Evolutionary conservation across 805 yeast species (phyloP).

Genomic region (Priceomyces medius): DNA sequence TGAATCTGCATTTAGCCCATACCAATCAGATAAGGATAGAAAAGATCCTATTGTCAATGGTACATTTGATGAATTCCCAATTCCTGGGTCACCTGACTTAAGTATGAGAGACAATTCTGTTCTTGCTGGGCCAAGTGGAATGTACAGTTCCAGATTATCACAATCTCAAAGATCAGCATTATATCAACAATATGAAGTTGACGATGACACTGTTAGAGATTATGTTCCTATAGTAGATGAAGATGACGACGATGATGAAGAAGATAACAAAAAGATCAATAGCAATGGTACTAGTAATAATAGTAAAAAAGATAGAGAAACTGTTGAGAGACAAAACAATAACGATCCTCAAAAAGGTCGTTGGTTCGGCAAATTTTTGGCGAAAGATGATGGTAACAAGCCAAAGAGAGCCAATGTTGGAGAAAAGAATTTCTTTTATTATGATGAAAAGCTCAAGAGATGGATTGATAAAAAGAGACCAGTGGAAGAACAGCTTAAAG

Average conservation of each 20-base stretch:
- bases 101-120: constrained; percentile 47
- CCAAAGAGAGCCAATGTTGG: constrained; percentile 86
- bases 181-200: constrained; percentile 45
- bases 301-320: constrained; percentile 9
- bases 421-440: constrained; percentile 67
- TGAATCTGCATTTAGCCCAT: constrained; percentile 27
- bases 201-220: constrained; percentile 44
- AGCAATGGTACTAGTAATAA: constrained; percentile 20
- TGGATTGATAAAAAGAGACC: constrained; percentile 79
- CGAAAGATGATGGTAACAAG: constrained; percentile 58
- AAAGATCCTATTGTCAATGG: constrained; percentile 15
- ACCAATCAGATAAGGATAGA: constrained; percentile 16
- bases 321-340: constrained; percentile 3
- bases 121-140: constrained; percentile 32
- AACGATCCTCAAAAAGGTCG: constrained; percentile 23
- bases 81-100: constrained; percentile 45
- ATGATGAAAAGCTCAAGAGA: constrained; percentile 78
- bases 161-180: constrained; percentile 44
- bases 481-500: constrained; percentile 59
- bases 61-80: constrained; percentile 41
- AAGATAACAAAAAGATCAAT: constrained; percentile 30
- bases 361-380: constrained; percentile 50
- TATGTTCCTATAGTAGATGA: constrained; percentile 43
- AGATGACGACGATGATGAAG: constrained; percentile 50
- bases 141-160: constrained; percentile 40